Base-by-base conservation (phyloP, 441 rosid genomes). In the Croton laevigatus region DNA sequence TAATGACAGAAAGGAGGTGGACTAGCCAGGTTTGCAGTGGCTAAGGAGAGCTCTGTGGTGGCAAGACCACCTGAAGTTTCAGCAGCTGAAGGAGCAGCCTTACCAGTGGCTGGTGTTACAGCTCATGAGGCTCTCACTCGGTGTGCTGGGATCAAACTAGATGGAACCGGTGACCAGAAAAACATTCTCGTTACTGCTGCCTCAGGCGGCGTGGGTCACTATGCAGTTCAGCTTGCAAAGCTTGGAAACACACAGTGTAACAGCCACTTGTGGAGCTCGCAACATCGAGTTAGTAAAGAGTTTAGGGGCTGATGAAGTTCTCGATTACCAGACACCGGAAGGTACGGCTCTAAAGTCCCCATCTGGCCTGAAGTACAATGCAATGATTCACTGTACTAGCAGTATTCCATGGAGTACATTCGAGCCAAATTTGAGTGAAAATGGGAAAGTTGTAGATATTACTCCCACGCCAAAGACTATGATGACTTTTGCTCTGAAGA, bases 201-300 rank as follows among this genome's bases (percentile, higher is more conserved):
- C 53, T 91, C 97, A 1, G 97, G 96, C n/a, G 94, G 94, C 0
- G 98, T 93, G 5, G 94, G 96, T 38, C 97, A 89, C 65, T 91
- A 88, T n/a, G 91, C 90, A 0, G 90, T 90, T 68, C 97, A 90
- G 69, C 66, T 93, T 0, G 97, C 94, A 16, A 93, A 93, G 78
- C 87, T 87, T 14, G 95, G 83, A 49, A 90, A 90, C 66, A 75
- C 91, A 10, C 91, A 90, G n/a, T 37, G 95, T 87, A 65, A 90
- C 95, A 2, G 97, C 97, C 61, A 88, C 97, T 7, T 89, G 91
- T 53, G 95, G 95, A 16, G 89, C 89, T 0, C 83, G 91, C 60
- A 89, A 90, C 84, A 51, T 89, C 1, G 87, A 86, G 70, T 65
- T 90, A 0, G 88, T 89, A 40, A 90, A 83, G 81, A 84, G 89